Evolutionary conservation across 352 stramenopile species (phyloP).

Genomic region (Globisporangium paddicum): DNA sequence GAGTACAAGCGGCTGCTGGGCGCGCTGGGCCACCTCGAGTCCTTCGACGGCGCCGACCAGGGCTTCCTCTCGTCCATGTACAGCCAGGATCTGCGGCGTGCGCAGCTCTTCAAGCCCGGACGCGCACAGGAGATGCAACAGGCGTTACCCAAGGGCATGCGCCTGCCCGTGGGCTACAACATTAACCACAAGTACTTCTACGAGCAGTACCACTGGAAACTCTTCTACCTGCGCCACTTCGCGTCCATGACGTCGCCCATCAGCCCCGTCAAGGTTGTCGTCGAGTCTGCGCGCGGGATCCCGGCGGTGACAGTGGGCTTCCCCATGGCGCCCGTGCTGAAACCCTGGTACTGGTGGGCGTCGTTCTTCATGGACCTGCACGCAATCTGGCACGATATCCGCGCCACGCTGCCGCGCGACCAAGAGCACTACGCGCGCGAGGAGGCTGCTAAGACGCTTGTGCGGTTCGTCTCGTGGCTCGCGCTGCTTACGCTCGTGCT

Average conservation of each 20-base stretch:
- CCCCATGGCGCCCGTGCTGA: conserved; percentile 83
- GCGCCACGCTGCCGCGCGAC: conserved; percentile 54
- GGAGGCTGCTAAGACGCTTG: conserved; percentile 61
- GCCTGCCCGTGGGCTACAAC: conserved; percentile 84
- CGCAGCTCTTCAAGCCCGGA: conserved; percentile 68
- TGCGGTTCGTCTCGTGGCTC: conserved; percentile 49
- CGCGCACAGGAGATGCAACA: conserved; percentile 24
- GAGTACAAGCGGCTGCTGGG: conserved; percentile 74
- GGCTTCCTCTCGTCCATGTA: conserved; percentile 88
- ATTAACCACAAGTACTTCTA: conserved; percentile 92
- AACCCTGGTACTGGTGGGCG: conserved; percentile 88
- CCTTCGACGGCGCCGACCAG: conserved; percentile 80
- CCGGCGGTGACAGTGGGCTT: conserved; percentile 81
- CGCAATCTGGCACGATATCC: conserved; percentile 82
- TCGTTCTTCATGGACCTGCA: conserved; percentile 80
- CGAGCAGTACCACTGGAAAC: conserved; percentile 87
- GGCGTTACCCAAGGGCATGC: conserved; percentile 53
- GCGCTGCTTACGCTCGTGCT: conserved; percentile 55
- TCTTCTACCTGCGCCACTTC: conserved; percentile 83
- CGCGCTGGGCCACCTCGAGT: conserved; percentile 56
- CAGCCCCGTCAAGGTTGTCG: conserved; percentile 79
- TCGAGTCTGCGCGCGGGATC: conserved; percentile 73
- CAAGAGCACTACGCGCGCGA: conserved; percentile 70
- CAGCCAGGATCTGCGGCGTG: conserved; percentile 63
- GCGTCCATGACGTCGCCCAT: conserved; percentile 85